Percentiles rank a stretch among this genome's conserved stretches.
Conservation (phyloP, 2,329 filamentous ascomycete genomes). For the Gremmenia infestans region DNA sequence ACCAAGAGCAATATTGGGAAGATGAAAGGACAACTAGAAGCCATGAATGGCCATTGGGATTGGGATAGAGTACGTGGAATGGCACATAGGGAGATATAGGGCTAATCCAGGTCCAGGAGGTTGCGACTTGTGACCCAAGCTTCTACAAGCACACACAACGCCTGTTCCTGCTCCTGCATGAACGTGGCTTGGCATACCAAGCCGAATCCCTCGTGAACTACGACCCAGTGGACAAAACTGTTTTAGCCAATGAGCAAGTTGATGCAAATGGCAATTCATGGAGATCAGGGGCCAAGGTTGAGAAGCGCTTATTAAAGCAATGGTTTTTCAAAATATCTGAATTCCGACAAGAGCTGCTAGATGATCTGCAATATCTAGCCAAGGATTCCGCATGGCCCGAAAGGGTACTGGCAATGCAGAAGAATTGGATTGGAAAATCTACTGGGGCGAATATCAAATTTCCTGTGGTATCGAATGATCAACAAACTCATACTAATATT, state of each 20-base stretch:
- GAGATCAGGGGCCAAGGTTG: constrained; percentile 80
- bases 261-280: constrained; percentile 79
- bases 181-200: constrained; percentile 75
- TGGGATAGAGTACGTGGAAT: constrained; percentile 66
- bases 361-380: constrained; percentile 63
- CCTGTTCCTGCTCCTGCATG: constrained; percentile 73
- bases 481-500: constrained; percentile 35
- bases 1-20: constrained; percentile 73
- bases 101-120: constrained; percentile 51
- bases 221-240: constrained; percentile 83
- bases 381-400: constrained; percentile 71
- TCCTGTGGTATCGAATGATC: constrained; percentile 41
- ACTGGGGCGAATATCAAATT: constrained; percentile 70
- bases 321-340: constrained; percentile 86
- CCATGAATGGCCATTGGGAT: constrained; percentile 79
- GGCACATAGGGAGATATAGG: constrained; percentile 6
- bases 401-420: constrained; percentile 75
- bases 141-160: constrained; percentile 90
- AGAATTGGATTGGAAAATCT: constrained; percentile 83
- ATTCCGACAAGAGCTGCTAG: constrained; percentile 67
- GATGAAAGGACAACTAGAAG: constrained; percentile 77
- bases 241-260: constrained; percentile 91
- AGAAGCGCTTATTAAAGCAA: constrained; percentile 74
- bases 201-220: constrained; percentile 83
- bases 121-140: constrained; percentile 75